Conservation (phyloP, 148 eudicot species). For the Spergularia bocconei region DNA sequence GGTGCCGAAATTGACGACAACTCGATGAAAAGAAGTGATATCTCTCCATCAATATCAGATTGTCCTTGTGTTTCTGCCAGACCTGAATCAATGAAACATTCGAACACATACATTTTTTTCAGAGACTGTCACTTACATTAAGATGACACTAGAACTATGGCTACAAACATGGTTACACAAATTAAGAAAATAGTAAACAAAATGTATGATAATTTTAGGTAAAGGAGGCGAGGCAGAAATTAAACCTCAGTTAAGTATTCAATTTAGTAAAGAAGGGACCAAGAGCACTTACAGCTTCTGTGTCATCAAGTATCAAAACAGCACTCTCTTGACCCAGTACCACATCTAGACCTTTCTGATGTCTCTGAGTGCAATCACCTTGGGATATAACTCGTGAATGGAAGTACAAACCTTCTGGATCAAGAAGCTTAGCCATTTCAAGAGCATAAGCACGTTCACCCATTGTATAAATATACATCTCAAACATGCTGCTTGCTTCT, state of each 20-base stretch:
- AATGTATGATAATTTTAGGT: too few species aligned
- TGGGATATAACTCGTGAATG: constrained; percentile 75
- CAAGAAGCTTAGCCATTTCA: constrained; percentile 81
- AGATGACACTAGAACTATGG: not conserved
- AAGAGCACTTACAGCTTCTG: constrained; percentile 57
- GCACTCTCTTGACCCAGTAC: constrained; percentile 83
- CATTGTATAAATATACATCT: constrained; percentile 97
- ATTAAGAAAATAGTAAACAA: not conserved
- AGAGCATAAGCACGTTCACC: constrained; percentile 79
- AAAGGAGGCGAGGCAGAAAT: not conserved
- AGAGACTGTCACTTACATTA: not conserved
- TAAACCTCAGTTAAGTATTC: not conserved
- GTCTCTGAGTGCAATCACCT: constrained; percentile 69
- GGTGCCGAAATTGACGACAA: constrained; percentile 62
- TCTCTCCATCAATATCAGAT: constrained; percentile 90
- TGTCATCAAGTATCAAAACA: constrained; percentile 89
- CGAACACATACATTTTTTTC: not conserved
- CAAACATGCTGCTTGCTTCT: constrained; percentile 77
- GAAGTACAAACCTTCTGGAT: constrained; percentile 56
- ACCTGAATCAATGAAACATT: constrained; percentile 41
- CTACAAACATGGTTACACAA: not conserved
- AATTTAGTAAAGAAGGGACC: not conserved
- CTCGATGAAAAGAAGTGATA: constrained; percentile 86
- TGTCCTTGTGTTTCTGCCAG: constrained; percentile 82
- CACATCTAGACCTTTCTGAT: constrained; percentile 91